These are phyloP conservation scores for Davidsoniella eucalypti DNA, from an alignment of 2,329 filamentous ascomycete species.

Conservation along the genomic window DNA sequence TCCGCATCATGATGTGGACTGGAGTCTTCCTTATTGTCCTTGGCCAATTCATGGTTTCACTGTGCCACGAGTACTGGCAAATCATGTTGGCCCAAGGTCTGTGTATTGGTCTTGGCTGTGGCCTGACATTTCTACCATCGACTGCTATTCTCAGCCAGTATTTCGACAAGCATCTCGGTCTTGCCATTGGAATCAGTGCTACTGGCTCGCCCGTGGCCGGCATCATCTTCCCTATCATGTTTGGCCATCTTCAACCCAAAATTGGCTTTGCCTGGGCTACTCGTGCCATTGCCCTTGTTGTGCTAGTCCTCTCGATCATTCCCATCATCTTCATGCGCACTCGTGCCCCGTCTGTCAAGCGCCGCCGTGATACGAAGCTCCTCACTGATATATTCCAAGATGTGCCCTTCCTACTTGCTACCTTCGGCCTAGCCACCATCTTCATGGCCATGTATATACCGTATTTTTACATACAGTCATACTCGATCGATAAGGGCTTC, in stretches of 20 bases:
- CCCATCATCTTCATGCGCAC: constrained; percentile 24
- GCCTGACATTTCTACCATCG: constrained; percentile 21
- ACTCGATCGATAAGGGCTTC: constrained; percentile 25
- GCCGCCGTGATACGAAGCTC: constrained; percentile 8
- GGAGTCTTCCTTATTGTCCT: constrained; percentile 23
- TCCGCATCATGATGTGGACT: constrained; percentile 20
- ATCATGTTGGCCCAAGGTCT: constrained; percentile 24
- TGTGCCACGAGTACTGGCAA: constrained; percentile 29
- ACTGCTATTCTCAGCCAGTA: constrained; percentile 25
- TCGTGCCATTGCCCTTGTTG: constrained; percentile 27
- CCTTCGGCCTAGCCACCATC: constrained; percentile 22
- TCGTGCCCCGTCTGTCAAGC: constrained; percentile 19
- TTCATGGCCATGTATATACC: constrained; percentile 32
- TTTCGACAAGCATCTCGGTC: constrained; percentile 21
- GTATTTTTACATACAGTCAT: constrained; percentile 31
- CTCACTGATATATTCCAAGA: constrained; percentile 19
- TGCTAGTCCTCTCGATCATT: constrained; percentile 24
- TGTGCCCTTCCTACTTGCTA: constrained; percentile 22
- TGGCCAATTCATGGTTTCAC: constrained; percentile 29
- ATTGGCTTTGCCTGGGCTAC: constrained; percentile 40
- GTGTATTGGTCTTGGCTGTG: constrained; percentile 24
- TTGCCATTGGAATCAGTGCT: constrained; percentile 20
- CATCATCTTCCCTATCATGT: constrained; percentile 23
- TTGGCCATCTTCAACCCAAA: constrained; percentile 26
- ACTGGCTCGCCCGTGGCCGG: constrained; percentile 25